Percentiles rank a stretch among this genome's conserved stretches.
These are phyloP conservation scores for Mycena crocata DNA, from an alignment of 768 basidiomycete species.

Conservation along the genomic window DNA sequence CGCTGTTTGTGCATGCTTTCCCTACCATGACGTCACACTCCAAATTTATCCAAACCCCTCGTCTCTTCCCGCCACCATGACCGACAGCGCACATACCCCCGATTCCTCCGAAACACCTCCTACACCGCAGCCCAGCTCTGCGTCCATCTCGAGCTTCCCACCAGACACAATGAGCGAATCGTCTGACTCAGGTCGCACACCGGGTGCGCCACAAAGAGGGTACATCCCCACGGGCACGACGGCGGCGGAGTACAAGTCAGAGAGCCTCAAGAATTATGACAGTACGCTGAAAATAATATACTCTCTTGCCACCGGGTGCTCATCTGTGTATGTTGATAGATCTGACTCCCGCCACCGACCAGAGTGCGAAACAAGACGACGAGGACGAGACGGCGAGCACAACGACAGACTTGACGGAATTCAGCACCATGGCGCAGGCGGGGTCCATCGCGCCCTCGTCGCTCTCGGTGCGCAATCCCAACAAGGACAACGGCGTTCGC, in stretches of 20 bases:
- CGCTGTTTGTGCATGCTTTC: background rate
- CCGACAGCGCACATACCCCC: background rate
- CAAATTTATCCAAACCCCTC: background rate
- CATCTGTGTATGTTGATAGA: background rate
- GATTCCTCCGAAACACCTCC: background rate
- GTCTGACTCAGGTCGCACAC: too few relatives aligned
- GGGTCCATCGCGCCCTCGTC: constrained; percentile 10
- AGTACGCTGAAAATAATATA: background rate
- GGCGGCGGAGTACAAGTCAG: background rate
- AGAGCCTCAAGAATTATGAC: background rate
- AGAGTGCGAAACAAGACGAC: background rate
- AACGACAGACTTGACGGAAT: constrained; percentile 14
- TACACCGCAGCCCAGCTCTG: background rate
- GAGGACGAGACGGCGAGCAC: constrained; percentile 26
- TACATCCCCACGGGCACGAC: background rate
- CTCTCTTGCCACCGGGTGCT: background rate
- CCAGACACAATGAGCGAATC: background rate
- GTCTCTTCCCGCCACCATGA: background rate
- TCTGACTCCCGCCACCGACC: background rate
- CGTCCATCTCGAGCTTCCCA: background rate
- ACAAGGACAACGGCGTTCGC: background rate
- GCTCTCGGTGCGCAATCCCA: background rate
- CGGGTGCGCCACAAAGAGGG: background rate
- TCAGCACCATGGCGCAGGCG: constrained; percentile 16
- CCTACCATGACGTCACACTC: background rate